Base-by-base conservation (phyloP, 2,329 filamentous ascomycete genomes). In the Colletotrichum trifolii region DNA sequence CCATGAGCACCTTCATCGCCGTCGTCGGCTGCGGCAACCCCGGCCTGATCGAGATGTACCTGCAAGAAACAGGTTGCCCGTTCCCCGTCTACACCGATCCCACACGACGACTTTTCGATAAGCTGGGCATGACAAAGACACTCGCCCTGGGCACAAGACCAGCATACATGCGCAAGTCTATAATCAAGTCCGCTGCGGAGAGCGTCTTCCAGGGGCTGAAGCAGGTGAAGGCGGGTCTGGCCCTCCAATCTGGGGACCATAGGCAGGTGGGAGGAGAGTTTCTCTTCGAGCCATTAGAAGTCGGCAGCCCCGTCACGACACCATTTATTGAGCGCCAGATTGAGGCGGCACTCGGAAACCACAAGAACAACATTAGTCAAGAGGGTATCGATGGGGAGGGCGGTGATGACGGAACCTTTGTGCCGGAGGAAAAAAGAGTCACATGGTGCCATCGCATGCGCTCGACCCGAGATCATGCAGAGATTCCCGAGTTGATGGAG, bases 401-500 rank as follows among this genome's bases (percentile, higher is more conserved):
- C 4, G 67, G 54, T 3, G 71, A 71, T 7, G 75, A 72, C 33
- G 73, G 73, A 55, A 69, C 69, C 8, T 67, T 62, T 42, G 61
- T 60, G 25, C 71, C 75, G 2, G 81, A 86, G 71, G 81, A 86
- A 71, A 91, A 91, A 77, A 80, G 79, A 59, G 85, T 92, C 35
- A 89, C 87, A 1, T 96, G 93, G 92, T 94, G 90, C 71, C 91
- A 95, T 77, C 84, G 92, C 35, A 96, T 96, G 92, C 83, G 83
- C 73, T 91, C 87, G 62, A 95, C 92, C 11, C 81, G 92, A 53
- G 92, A 94, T 69, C 93, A 96, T 73, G 85, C 86, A 1, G 91
- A 94, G 79, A 81, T 94, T 2, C 82, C 83, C 0, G 89, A 89
- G 74, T 71, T 94, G 60, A 86, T 87, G 77, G 81, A 85, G 70